A percentile compares a stretch with the other conserved stretches of the same genome.
phyloP scores from a whole-genome alignment of 768 basidiomycete species.

The Calocybe indica region DNA sequence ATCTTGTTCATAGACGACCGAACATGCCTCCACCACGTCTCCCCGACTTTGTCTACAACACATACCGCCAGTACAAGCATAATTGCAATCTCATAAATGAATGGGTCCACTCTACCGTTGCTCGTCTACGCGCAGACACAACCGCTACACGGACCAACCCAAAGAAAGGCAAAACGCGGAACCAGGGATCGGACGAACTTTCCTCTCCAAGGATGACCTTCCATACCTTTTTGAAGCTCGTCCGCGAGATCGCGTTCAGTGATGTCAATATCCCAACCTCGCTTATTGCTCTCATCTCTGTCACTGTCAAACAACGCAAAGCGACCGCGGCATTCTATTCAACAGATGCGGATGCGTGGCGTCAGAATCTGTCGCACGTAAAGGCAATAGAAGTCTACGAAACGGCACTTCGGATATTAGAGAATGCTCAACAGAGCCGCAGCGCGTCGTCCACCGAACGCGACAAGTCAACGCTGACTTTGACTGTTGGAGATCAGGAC shows the following conservation, averaged over 20 bases:
- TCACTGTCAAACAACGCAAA: conserved; percentile 5
- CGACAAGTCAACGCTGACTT: background rate
- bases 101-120: conserved; percentile 2
- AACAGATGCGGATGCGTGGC: conserved; percentile 4
- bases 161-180: background rate
- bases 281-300: background rate
- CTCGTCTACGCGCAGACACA: background rate
- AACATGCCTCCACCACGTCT: background rate
- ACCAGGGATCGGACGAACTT: background rate
- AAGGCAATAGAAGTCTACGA: conserved; percentile 3
- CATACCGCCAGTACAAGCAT: conserved; percentile 4
- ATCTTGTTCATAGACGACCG: too few relatives aligned
- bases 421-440: background rate
- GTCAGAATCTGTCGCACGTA: conserved; percentile 1
- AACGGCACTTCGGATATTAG: conserved; percentile 1
- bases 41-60: conserved; percentile 1
- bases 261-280: background rate
- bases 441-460: background rate
- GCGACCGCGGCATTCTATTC: conserved; percentile 4
- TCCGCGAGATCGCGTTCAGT: conserved; percentile 4
- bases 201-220: background rate
- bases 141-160: background rate
- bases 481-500: background rate
- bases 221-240: background rate
- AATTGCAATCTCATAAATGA: conserved; percentile 1